Evolutionary conservation across 805 yeast genomes (phyloP).

Genomic region (Hanseniaspora lindneri): DNA sequence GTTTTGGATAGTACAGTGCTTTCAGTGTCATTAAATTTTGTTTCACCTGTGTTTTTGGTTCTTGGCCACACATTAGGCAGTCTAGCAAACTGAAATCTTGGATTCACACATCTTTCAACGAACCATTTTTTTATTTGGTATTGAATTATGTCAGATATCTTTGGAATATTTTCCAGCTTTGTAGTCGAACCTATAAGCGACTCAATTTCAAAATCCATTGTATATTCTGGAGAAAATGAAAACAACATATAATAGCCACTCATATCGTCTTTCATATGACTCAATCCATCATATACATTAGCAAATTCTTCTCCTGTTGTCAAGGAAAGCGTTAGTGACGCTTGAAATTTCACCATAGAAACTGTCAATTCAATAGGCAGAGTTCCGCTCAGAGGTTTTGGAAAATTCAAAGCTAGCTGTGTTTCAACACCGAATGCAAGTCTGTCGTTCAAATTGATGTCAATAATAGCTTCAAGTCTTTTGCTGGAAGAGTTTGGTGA

Average conservation of each 20-base stretch:
- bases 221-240: slow-evolving; percentile 82
- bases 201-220: slow-evolving; percentile 76
- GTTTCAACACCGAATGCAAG: slow-evolving; percentile 80
- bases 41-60: slow-evolving; percentile 42
- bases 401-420: slow-evolving; percentile 62
- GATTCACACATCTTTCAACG: slow-evolving; percentile 84
- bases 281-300: slow-evolving; percentile 21
- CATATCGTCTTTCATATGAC: slow-evolving; percentile 16
- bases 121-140: slow-evolving; percentile 77
- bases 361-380: slow-evolving; percentile 77
- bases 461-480: slow-evolving; percentile 71
- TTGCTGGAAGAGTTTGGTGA: slow-evolving; percentile 39
- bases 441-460: slow-evolving; percentile 80
- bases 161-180: slow-evolving; percentile 84
- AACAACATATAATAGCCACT: slow-evolving; percentile 68
- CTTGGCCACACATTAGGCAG: slow-evolving; percentile 85
- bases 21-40: slow-evolving; percentile 19
- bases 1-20: neutral
- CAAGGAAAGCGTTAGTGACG: slow-evolving; percentile 70
- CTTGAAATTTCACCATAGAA: slow-evolving; percentile 81
- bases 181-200: slow-evolving; percentile 89
- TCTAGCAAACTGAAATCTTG: slow-evolving; percentile 73
- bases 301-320: slow-evolving; percentile 31
- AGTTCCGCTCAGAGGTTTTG: slow-evolving; percentile 71
- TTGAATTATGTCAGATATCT: slow-evolving; percentile 74